These are phyloP conservation scores for Pyrus bretschneideri DNA, from an alignment of 306 rosid species.

Conservation along the genomic window DNA sequence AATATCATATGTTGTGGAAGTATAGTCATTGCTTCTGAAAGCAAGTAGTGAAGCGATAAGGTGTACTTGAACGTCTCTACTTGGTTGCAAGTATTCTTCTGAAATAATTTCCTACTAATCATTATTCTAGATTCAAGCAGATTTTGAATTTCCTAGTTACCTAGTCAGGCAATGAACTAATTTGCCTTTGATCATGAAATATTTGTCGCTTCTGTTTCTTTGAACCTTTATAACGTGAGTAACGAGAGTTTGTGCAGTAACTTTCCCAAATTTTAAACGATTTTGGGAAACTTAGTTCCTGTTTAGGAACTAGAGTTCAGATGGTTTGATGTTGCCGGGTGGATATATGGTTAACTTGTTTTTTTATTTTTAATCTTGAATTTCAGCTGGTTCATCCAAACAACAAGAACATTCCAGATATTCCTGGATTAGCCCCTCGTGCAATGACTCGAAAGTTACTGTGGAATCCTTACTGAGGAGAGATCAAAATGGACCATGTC, in stretches of 20 bases:
- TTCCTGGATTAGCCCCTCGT: constrained; percentile 97
- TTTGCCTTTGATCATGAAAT: not conserved
- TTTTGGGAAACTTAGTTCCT: too few relatives aligned
- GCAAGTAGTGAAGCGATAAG: not conserved
- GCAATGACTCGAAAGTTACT: constrained; percentile 63
- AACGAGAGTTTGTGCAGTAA: not conserved
- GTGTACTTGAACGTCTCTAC: not conserved
- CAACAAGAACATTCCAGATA: constrained; percentile 75
- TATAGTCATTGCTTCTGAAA: not conserved
- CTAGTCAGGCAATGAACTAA: not conserved
- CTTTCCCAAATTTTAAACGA: not conserved
- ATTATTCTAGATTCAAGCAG: not conserved
- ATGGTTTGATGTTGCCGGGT: not conserved
- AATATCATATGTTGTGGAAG: not conserved
- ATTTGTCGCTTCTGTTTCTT: not conserved
- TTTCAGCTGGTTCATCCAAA: constrained; percentile 78
- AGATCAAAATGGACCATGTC: not conserved
- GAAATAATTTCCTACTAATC: not conserved
- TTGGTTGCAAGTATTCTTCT: not conserved
- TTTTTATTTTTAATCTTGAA: not conserved
- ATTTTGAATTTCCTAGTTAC: not conserved
- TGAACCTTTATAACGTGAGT: not conserved
- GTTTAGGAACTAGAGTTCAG: too few relatives aligned
- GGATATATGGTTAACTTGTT: not conserved
- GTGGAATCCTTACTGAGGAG: constrained; percentile 33